These are phyloP conservation scores for Monascus ruber DNA, from an alignment of 2,329 filamentous ascomycete genomes.

Conservation along the genomic window DNA sequence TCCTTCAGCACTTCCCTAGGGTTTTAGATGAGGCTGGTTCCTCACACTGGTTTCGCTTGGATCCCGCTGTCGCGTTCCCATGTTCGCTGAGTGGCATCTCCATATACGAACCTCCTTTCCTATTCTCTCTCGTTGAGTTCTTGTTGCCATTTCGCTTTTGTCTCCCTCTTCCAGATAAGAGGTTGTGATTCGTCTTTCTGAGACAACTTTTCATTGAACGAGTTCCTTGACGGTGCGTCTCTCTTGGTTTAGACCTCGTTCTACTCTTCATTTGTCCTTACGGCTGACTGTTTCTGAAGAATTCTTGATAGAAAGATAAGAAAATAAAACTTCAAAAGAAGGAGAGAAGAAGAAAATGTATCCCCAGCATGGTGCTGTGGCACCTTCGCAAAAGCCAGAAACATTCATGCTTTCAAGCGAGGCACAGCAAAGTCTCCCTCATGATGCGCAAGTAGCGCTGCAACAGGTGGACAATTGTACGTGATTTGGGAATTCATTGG, in stretches of 20 bases:
- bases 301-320: neutral
- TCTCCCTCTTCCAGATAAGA: constrained; percentile 1
- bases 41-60: constrained; percentile 16
- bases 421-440: constrained; percentile 88
- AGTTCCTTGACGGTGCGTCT: neutral
- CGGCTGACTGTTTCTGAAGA: constrained; percentile 10
- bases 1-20: constrained; percentile 11
- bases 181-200: neutral
- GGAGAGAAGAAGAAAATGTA: constrained; percentile 47
- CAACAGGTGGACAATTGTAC: constrained; percentile 96
- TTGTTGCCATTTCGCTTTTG: constrained; percentile 1
- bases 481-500: constrained; percentile 26
- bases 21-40: constrained; percentile 24
- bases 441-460: constrained; percentile 91
- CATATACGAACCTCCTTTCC: constrained; percentile 1
- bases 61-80: constrained; percentile 9
- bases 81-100: constrained; percentile 6
- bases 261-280: neutral
- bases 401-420: constrained; percentile 98
- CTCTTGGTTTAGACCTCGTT: neutral
- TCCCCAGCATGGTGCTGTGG: constrained; percentile 72
- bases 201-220: neutral
- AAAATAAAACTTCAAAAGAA: no score
- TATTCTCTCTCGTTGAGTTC: neutral
- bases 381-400: constrained; percentile 88